phyloP scores from a whole-genome alignment of 495 filamentous ascomycete species.

The Bryoglossum gracile region DNA sequence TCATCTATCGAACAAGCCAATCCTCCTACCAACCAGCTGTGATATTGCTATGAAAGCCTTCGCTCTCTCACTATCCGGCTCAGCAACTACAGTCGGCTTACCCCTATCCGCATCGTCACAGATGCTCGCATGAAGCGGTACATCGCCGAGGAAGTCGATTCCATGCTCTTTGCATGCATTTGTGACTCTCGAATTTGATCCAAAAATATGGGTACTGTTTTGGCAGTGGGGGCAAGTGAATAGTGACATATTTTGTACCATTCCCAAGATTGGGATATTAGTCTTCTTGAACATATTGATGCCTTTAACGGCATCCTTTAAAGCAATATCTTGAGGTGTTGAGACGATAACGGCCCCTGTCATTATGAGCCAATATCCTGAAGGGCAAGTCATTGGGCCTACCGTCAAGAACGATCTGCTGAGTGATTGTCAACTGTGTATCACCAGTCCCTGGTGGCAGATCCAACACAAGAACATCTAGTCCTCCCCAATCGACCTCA shows the following conservation, averaged over 20 bases:
- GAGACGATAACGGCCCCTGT: conserved; percentile 79
- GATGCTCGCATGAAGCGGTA: conserved; percentile 80
- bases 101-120: conserved; percentile 86
- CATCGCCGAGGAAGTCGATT: conserved; percentile 75
- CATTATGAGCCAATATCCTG: conserved; percentile 1
- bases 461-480: conserved; percentile 83
- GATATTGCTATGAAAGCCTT: conserved; percentile 67
- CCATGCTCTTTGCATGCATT: conserved; percentile 55
- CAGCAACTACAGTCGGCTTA: conserved; percentile 83
- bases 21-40: conserved; percentile 41
- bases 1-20: conserved; percentile 13
- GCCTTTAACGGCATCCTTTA: conserved; percentile 83
- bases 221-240: conserved; percentile 77
- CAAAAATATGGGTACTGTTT: conserved; percentile 70
- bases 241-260: conserved; percentile 92
- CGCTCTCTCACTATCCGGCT: conserved; percentile 64
- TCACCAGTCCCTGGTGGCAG: conserved; percentile 93
- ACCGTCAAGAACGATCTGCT: conserved; percentile 82
- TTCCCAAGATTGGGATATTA: conserved; percentile 66
- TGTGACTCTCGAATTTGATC: conserved; percentile 36
- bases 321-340: conserved; percentile 85
- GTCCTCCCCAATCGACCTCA: conserved; percentile 80
- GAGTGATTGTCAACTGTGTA: conserved; percentile 85
- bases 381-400: conserved; percentile 10
- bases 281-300: conserved; percentile 88